Base-by-base conservation (phyloP, 2,329 filamentous ascomycete species). In the Penicillium sp. region DNA sequence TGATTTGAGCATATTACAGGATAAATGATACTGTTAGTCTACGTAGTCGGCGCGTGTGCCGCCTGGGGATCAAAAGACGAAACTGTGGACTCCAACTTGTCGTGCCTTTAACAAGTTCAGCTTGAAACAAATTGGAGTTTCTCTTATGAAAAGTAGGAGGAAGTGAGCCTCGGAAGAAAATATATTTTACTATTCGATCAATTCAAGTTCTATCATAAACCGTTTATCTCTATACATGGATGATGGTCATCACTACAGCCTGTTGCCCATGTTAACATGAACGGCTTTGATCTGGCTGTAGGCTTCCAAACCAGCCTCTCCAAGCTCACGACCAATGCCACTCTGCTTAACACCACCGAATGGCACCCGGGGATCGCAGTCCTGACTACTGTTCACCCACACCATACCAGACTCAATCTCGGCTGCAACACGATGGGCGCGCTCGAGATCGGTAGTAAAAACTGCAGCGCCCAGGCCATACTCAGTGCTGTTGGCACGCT, bases 321-420 rank as follows among this genome's bases (percentile, higher is more conserved):
- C 72, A 51, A 75, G 57, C 54, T 83, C 77, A 17, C 80, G 66
- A 0, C 81, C 81, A 64, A 84, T 76, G 17, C 75, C 75, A 48
- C 71, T 75, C 60, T 77, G 73, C 63, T 77, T 77, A 15, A 77
- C 73, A 43, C 75, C 75, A 17, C 75, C 75, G 52, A 75, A 76
- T 0, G 74, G 72, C 8, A 76, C 61, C 0, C 72, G 61, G 2
- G 68, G 67, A 52, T 77, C 73, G 34, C 70, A 73, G 45, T 77
- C 73, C 50, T 72, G 71, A 27, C 68, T 73, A 29, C 71, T 76
- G 51, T 78, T 78, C 21, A 77, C 67, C 75, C 74, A 77, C 3
- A 76, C 74, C 70, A 74, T 77, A n/a, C 75, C 75, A 2, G 74
- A 68, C 56, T 76, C 73, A n/a, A 77, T 71, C 46, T 71, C 68